Base-by-base conservation (phyloP, 345 rosid species). In the Syzygium jambos region DNA sequence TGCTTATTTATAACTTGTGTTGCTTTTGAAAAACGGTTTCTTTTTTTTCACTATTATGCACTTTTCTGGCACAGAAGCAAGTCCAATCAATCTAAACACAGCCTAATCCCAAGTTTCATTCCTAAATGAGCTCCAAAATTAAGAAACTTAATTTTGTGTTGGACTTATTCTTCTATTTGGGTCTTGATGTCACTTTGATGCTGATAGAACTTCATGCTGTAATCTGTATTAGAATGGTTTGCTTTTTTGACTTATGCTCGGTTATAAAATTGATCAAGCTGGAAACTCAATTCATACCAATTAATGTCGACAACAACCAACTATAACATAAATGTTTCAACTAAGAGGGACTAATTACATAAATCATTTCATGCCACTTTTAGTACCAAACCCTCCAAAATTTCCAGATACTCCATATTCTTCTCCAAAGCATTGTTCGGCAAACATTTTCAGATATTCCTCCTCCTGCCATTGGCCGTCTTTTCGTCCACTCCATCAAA, bases 1-100 rank as follows among this genome's bases (percentile, higher is more conserved):
- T 61, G 4, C 34, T 0, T 29, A 12, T n/a, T 12, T 17, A 1
- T 61, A 13, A n/a, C 9, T 0, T n/a, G 0, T n/a, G 19, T 13
- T 61, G 34, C 27, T 61, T 27, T 53, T 53, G 21, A 53, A 53
- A 15, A 53, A 15, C 14, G 19, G 0, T 57, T 59, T 1, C 7
- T 59, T 61, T 52, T 51, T 52, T 52, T 43, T 43, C 4, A 43
- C 46, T 43, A 1, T 43, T 43, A 43, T 43, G 46, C 7, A 43
- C 46, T 43, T 52, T 52, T 52, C 17, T 13, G 54, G 54, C 54
- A 52, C 46, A 52, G 51, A 78, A 43, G 7, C 46, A 43, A 43
- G 46, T 43, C 46, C 46, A 29, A 21, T 41, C 84, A 14, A 19
- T 30, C 51, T 15, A 16, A 41, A 41, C 19, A 21, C 3, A 30